Percentiles rank a stretch among this genome's conserved stretches.
Evolutionary conservation across 1,139 yeast genomes (phyloP).

Genomic region (Pneumocystis oryctolagi): DNA sequence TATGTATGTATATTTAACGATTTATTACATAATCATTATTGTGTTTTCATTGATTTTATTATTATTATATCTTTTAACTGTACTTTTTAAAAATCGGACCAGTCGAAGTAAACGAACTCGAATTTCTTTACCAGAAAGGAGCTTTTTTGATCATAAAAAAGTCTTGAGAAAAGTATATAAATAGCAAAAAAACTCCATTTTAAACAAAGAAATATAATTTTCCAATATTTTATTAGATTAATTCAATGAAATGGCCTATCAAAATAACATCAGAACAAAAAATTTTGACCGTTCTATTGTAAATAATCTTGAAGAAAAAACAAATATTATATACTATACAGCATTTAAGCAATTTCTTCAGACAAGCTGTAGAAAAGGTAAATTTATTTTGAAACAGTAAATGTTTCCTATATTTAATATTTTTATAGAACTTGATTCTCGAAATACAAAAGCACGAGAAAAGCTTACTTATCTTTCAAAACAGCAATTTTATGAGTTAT

Average conservation of each 20-base stretch:
- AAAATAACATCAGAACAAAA: not conserved
- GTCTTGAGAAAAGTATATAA: not conserved
- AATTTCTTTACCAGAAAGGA: not conserved
- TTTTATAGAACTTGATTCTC: not conserved
- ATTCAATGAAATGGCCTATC: not conserved
- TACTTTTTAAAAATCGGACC: not conserved
- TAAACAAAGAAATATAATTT: no score
- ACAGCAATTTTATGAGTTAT: slow-evolving; percentile 77
- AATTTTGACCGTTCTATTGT: not conserved
- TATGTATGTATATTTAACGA: not conserved
- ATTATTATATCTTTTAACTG: not conserved
- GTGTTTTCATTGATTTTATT: not conserved
- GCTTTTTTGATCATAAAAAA: not conserved
- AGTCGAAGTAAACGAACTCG: not conserved
- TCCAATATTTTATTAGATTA: not conserved
- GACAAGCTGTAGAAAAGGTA: not conserved
- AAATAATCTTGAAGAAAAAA: not conserved
- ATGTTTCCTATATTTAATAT: not conserved
- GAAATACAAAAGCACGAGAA: slow-evolving; percentile 51
- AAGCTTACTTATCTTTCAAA: slow-evolving; percentile 63
- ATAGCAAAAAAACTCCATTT: not conserved
- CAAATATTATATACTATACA: not conserved
- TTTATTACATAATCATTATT: no score
- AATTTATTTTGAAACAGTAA: not conserved
- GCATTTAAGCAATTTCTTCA: not conserved